Conservation (phyloP, 176 grass and related monocot species). For the Aegilops bicornis region DNA sequence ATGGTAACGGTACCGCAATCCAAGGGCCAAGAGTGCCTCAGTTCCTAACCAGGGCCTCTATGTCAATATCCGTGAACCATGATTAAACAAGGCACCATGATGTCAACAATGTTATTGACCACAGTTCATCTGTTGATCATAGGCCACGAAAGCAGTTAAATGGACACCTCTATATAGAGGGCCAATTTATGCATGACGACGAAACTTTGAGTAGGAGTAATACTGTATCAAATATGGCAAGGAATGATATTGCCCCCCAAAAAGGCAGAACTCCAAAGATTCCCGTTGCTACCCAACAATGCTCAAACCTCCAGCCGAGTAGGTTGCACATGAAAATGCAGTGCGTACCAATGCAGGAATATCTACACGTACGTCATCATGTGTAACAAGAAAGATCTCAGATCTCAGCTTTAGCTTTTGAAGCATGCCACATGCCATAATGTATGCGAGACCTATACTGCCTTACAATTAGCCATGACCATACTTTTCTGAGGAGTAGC, state of each 20-base stretch:
- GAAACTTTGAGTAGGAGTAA: not conserved
- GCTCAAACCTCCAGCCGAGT: not conserved
- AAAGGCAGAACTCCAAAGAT: conserved; percentile 9
- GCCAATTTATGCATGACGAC: not conserved
- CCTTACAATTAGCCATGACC: conserved; percentile 14
- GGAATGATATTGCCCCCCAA: not conserved
- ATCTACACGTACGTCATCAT: conserved; percentile 21
- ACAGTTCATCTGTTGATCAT: not conserved
- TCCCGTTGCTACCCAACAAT: conserved; percentile 1
- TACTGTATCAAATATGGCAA: not conserved
- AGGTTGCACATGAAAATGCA: conserved; percentile 25
- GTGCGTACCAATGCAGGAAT: conserved; percentile 11
- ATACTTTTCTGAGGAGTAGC: conserved; percentile 10
- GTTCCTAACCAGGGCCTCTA: not conserved
- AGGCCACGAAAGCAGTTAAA: conserved; percentile 6
- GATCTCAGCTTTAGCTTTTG: conserved; percentile 46
- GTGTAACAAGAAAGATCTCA: conserved; percentile 19
- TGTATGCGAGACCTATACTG: conserved; percentile 11
- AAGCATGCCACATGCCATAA: conserved; percentile 29
- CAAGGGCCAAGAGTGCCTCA: not conserved
- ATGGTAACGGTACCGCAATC: not conserved
- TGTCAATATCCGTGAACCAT: not conserved
- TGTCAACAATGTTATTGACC: not conserved
- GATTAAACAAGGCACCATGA: not conserved
- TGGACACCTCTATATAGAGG: not conserved